phyloP scores from a whole-genome alignment of 441 rosid genomes.

The Erodium texanum region DNA sequence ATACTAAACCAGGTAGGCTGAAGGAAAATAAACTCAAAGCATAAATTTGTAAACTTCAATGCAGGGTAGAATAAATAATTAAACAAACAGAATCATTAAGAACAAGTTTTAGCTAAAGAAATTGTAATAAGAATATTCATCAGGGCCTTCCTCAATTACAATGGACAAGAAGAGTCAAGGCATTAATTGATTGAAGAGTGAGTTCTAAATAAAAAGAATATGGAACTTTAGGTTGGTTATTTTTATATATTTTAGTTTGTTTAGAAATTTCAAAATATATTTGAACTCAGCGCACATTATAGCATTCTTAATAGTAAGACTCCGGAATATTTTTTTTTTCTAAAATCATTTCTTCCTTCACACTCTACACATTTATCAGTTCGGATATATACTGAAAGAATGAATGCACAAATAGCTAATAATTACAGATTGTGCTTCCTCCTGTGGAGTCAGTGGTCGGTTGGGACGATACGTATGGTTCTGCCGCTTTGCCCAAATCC shows the following conservation, averaged over 20 bases:
- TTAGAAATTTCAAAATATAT: neutral
- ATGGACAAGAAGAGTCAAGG: neutral
- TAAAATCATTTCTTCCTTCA: neutral
- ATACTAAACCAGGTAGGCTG: neutral
- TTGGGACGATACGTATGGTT: conserved; percentile 97
- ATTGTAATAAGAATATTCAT: neutral
- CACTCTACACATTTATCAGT: conserved; percentile 1
- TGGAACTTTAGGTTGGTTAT: neutral
- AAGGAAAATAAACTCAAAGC: neutral
- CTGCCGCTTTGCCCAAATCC: conserved; percentile 98
- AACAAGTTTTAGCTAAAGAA: neutral
- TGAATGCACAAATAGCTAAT: conserved; percentile 10
- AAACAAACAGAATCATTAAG: neutral
- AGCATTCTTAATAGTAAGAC: neutral
- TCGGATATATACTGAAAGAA: neutral
- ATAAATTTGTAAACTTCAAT: neutral
- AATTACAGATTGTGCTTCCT: conserved; percentile 75
- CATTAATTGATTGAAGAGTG: neutral
- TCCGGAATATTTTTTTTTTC: neutral
- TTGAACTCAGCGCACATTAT: neutral
- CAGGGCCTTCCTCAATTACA: neutral
- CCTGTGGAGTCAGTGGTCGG: conserved; percentile 72
- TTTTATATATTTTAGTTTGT: no score
- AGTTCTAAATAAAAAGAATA: neutral
- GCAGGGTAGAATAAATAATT: neutral